phyloP scores from a whole-genome alignment of 2,329 filamentous ascomycete species.

The Scleromitrula shiraiana region DNA sequence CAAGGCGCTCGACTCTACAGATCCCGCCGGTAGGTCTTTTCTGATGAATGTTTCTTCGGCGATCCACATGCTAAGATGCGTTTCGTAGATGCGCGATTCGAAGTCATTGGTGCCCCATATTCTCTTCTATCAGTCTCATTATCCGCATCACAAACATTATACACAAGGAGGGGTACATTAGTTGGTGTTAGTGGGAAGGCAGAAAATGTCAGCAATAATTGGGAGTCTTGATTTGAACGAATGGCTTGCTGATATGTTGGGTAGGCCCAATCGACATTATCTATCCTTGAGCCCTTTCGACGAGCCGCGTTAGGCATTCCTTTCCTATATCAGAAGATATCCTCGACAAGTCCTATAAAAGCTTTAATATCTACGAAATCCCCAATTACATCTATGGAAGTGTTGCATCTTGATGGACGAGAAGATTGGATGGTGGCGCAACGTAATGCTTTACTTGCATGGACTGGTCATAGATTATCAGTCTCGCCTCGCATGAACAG shows the following conservation, averaged over 20 bases:
- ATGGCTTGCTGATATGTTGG: conserved; percentile 12
- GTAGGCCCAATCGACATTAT: conserved; percentile 81
- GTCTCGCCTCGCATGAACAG: conserved; percentile 69
- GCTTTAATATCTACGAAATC: conserved; percentile 85
- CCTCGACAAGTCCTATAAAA: conserved; percentile 79
- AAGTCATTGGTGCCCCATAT: conserved; percentile 85
- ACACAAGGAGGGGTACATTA: conserved; percentile 83
- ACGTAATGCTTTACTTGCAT: conserved; percentile 81
- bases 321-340: conserved; percentile 88
- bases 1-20: conserved; percentile 34
- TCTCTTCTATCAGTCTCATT: conserved; percentile 90
- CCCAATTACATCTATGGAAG: conserved; percentile 74
- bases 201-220: conserved; percentile 60
- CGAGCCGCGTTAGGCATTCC: conserved; percentile 78
- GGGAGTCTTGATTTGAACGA: conserved; percentile 4
- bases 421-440: conserved; percentile 94
- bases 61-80: conserved; percentile 5
- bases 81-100: conserved; percentile 76
- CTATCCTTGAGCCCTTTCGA: conserved; percentile 74
- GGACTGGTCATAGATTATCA: conserved; percentile 82
- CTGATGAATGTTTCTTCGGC: not conserved
- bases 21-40: conserved; percentile 21
- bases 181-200: conserved; percentile 84
- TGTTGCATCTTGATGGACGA: conserved; percentile 85
- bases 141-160: conserved; percentile 87